Conservation (phyloP, 148 eudicot species). For the Cornus suecica region DNA sequence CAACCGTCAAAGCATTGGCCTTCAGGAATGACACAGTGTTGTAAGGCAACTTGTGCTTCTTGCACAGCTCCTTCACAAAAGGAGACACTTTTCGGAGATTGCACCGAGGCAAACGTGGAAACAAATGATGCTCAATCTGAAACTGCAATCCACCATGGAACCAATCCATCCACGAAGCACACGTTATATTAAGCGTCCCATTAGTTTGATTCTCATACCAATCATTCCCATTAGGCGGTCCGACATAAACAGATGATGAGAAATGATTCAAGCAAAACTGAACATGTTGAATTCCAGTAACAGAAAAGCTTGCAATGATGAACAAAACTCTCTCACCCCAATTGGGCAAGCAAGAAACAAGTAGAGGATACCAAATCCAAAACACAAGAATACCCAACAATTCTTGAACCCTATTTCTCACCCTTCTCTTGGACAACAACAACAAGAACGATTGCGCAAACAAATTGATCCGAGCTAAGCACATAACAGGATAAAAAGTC, state of each 20-base stretch:
- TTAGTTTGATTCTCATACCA: constrained; percentile 17
- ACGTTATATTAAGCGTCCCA: constrained; percentile 8
- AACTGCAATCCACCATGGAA: constrained; percentile 23
- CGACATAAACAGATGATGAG: constrained; percentile 10
- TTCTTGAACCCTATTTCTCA: constrained; percentile 15
- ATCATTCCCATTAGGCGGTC: constrained; percentile 13
- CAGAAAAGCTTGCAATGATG: constrained; percentile 9
- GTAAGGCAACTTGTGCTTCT: constrained; percentile 23
- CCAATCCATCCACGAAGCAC: constrained; percentile 23
- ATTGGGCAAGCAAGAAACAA: constrained; percentile 19
- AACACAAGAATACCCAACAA: constrained; percentile 13
- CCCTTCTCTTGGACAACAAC: constrained; percentile 15
- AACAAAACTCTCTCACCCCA: constrained; percentile 16
- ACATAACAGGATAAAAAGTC: constrained; percentile 21
- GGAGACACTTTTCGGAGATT: constrained; percentile 18
- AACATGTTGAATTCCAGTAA: constrained; percentile 18
- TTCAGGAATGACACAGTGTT: constrained; percentile 7
- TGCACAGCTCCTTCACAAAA: constrained; percentile 17
- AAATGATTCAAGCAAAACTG: constrained; percentile 23
- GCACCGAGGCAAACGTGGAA: constrained; percentile 20
- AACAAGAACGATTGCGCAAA: constrained; percentile 12
- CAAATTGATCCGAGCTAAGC: constrained; percentile 16
- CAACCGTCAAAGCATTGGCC: constrained; percentile 15
- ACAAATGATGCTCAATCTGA: constrained; percentile 24
- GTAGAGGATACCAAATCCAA: constrained; percentile 19